phyloP scores from a whole-genome alignment of 352 stramenopile species.

The Phytophthora sojae region DNA sequence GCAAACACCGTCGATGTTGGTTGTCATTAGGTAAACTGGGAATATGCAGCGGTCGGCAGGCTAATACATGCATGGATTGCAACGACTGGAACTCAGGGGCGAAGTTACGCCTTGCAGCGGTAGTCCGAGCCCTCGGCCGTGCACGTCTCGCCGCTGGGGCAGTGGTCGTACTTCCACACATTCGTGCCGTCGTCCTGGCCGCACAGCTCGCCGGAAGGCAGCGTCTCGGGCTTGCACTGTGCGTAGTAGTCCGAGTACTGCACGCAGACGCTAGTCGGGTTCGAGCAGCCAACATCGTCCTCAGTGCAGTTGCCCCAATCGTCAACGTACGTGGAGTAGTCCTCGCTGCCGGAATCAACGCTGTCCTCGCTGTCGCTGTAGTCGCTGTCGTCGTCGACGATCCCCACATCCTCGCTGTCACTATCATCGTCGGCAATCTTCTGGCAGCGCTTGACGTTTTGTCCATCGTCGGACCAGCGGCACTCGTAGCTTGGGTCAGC shows the following conservation, averaged over 20 bases:
- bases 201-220: conserved; percentile 22
- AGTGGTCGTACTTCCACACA: conserved; percentile 30
- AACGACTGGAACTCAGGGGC: not conserved
- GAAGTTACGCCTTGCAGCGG: conserved; percentile 16
- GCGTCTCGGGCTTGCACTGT: conserved; percentile 26
- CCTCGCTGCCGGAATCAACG: conserved; percentile 18
- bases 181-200: conserved; percentile 31
- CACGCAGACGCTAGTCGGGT: conserved; percentile 25
- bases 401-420: not conserved
- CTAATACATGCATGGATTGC: not conserved
- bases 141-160: conserved; percentile 24
- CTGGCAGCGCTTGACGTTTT: conserved; percentile 29
- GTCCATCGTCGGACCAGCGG: conserved; percentile 18
- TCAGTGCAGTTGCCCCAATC: conserved; percentile 33
- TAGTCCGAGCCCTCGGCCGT: conserved; percentile 18
- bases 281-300: conserved; percentile 24
- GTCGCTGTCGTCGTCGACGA: not conserved
- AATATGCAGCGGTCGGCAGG: not conserved
- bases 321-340: conserved; percentile 29
- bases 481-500: conserved; percentile 29
- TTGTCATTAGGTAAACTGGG: not conserved
- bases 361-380: conserved; percentile 1
- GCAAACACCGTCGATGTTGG: not conserved
- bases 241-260: conserved; percentile 31
- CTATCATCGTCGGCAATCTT: conserved; percentile 5